Evolutionary conservation across 495 filamentous ascomycete genomes (phyloP).

Genomic region (Sphaerosporella brunnea): DNA sequence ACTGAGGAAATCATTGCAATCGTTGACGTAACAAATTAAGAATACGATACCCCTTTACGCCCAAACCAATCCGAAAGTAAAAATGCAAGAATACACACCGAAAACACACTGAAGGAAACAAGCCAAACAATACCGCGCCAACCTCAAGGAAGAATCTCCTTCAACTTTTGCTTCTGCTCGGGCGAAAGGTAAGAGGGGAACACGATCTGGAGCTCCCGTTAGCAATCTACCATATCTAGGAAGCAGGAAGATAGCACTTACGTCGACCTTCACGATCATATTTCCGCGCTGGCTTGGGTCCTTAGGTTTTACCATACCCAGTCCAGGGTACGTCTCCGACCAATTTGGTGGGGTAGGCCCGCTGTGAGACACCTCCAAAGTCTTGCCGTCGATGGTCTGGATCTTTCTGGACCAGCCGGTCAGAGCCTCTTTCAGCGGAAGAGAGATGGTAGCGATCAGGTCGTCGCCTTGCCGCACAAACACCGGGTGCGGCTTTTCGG

Average conservation of each 20-base stretch:
- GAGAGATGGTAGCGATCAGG: conserved; percentile 52
- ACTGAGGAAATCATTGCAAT: no score
- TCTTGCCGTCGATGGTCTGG: conserved; percentile 83
- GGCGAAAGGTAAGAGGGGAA: conserved; percentile 63
- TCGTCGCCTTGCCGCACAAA: conserved; percentile 79
- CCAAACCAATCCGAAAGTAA: no score
- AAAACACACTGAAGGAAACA: no score
- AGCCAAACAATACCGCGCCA: background rate
- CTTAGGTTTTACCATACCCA: conserved; percentile 86
- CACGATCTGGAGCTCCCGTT: conserved; percentile 12
- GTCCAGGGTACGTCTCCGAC: conserved; percentile 59
- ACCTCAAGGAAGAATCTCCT: conserved; percentile 43
- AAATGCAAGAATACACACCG: no score
- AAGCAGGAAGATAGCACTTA: conserved; percentile 32
- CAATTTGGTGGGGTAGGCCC: conserved; percentile 73
- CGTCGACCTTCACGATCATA: conserved; percentile 74
- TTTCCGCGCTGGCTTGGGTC: conserved; percentile 68
- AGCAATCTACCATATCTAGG: background rate
- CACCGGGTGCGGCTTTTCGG: conserved; percentile 72
- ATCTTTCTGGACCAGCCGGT: conserved; percentile 85
- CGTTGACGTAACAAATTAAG: no score
- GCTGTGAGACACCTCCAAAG: conserved; percentile 51
- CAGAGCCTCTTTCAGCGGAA: conserved; percentile 89
- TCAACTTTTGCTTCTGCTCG: conserved; percentile 59
- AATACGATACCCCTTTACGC: no score